A percentile compares a stretch with the other conserved stretches of the same genome.
These are phyloP conservation scores for Macrotyloma uniflorum DNA, from an alignment of 306 rosid genomes.

Conservation along the genomic window DNA sequence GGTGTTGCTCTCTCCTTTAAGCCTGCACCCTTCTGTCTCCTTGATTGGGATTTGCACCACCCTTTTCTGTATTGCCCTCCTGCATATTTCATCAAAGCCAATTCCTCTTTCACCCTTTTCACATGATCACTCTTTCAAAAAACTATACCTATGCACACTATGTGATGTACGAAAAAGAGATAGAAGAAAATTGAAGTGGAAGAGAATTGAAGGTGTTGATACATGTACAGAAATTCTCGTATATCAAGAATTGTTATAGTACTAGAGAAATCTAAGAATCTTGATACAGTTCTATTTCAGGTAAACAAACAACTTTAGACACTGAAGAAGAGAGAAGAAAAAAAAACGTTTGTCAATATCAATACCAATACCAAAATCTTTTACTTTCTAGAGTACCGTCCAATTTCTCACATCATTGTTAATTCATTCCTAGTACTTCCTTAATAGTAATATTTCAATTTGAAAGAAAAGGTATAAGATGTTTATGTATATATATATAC, in stretches of 20 bases:
- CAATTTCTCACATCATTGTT: not conserved
- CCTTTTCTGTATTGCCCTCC: constrained; percentile 67
- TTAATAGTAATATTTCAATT: not conserved
- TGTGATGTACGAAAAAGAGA: not conserved
- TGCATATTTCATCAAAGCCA: constrained; percentile 23
- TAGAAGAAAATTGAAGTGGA: no score
- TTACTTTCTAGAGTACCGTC: not conserved
- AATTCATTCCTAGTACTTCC: not conserved
- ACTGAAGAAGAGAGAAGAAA: not conserved
- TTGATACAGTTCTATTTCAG: not conserved
- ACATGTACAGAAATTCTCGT: not conserved
- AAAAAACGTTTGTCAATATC: not conserved
- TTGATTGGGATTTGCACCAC: constrained; percentile 83
- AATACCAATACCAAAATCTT: not conserved
- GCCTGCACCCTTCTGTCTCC: constrained; percentile 62
- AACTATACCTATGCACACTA: not conserved
- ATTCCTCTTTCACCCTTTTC: not conserved
- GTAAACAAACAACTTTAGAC: not conserved
- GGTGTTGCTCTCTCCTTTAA: constrained; percentile 64
- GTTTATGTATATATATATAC: not conserved
- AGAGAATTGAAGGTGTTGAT: not conserved
- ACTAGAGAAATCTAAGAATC: not conserved
- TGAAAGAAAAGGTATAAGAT: not conserved
- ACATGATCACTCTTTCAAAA: not conserved
- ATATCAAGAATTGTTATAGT: no score